These are phyloP conservation scores for Rhizopogon sp. DNA, from an alignment of 768 basidiomycete species.

Conservation along the genomic window DNA sequence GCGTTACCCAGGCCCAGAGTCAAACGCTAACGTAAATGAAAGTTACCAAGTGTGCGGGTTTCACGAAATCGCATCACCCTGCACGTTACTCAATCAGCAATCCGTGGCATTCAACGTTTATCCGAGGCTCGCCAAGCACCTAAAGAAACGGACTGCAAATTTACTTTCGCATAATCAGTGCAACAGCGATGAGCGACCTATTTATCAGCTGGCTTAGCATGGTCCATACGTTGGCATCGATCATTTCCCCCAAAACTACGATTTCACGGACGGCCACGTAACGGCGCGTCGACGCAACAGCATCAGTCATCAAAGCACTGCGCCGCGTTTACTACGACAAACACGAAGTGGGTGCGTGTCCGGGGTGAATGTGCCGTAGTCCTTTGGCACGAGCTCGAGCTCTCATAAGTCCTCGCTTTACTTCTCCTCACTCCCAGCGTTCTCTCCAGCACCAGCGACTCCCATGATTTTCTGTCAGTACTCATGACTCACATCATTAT, in stretches of 20 bases:
- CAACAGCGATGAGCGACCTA: background rate
- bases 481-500: background rate
- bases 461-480: conserved; percentile 25
- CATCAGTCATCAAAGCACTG: background rate
- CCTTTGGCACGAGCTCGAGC: conserved; percentile 11
- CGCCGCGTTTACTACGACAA: background rate
- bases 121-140: background rate
- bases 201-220: background rate
- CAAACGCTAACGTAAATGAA: no score
- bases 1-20: no score
- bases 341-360: conserved; percentile 31
- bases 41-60: no score
- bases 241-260: no score
- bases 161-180: background rate
- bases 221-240: no score
- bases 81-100: background rate
- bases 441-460: conserved; percentile 9
- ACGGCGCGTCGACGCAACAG: background rate
- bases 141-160: background rate
- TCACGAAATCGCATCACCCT: no score
- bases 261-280: background rate
- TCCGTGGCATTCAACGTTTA: background rate
- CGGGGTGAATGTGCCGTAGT: conserved; percentile 12
- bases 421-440: conserved; percentile 11
- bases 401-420: conserved; percentile 20